These are phyloP conservation scores for Sordariomycetes sp. DNA, from an alignment of 2,329 filamentous ascomycete species.

Conservation along the genomic window DNA sequence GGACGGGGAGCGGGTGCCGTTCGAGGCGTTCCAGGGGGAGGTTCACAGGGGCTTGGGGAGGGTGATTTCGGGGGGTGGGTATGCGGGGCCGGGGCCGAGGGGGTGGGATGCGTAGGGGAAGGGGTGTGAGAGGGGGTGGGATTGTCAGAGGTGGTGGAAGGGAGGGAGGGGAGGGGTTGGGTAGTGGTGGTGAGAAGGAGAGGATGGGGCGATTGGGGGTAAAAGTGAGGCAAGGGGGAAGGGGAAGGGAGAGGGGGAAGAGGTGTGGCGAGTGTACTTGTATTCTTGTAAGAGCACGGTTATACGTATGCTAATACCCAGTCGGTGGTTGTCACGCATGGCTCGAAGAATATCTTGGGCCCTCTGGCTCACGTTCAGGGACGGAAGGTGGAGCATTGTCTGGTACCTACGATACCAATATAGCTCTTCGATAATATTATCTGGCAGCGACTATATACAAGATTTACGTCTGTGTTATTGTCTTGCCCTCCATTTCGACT, in stretches of 20 bases:
- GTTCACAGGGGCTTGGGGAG: conserved; percentile 74
- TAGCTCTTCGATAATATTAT: too few species aligned
- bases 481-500: too few species aligned
- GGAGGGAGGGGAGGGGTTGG: too few species aligned
- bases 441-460: too few species aligned
- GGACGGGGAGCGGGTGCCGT: conserved; percentile 81
- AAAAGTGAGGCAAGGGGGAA: too few species aligned
- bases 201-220: neutral
- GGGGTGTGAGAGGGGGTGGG: neutral
- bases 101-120: conserved; percentile 31
- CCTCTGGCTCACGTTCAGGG: too few species aligned
- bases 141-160: neutral
- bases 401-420: too few species aligned
- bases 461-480: too few species aligned
- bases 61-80: conserved; percentile 66
- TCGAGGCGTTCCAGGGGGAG: conserved; percentile 85
- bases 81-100: conserved; percentile 51
- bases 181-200: neutral
- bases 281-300: neutral
- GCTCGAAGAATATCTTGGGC: too few species aligned
- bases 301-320: neutral
- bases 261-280: neutral
- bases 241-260: neutral
- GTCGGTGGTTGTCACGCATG: neutral
- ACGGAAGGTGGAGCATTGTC: too few species aligned